Conservation (phyloP, 2,329 filamentous ascomycete species). For the Ophiognomonia clavigignenti-juglandacearum region DNA sequence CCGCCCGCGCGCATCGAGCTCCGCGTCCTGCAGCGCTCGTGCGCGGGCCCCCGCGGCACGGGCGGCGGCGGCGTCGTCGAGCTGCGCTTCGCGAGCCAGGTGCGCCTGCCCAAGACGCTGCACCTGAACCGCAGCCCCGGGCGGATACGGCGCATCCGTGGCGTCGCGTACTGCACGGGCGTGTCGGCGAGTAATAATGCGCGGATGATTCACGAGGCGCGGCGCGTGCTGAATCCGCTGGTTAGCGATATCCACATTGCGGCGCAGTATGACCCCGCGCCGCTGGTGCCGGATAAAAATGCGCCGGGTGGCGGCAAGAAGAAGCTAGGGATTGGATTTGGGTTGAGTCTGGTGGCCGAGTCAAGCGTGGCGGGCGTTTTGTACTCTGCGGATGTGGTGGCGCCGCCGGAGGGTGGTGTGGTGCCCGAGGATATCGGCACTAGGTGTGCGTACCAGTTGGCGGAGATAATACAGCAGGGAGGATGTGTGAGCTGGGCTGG, state of each 20-base stretch:
- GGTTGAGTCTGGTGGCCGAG: slow-evolving; percentile 85
- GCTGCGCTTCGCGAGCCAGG: slow-evolving; percentile 86
- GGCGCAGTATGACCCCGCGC: slow-evolving; percentile 67
- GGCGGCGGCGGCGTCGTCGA: slow-evolving; percentile 92
- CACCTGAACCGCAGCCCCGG: slow-evolving; percentile 80
- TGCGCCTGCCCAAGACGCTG: slow-evolving; percentile 88
- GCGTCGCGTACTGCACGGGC: slow-evolving; percentile 89
- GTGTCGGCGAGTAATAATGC: slow-evolving; percentile 91
- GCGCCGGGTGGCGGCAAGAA: slow-evolving; percentile 43
- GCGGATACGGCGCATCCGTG: slow-evolving; percentile 80
- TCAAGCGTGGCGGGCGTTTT: slow-evolving; percentile 75
- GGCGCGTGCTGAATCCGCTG: slow-evolving; percentile 81
- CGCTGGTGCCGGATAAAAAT: slow-evolving; percentile 50
- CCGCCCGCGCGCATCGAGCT: slow-evolving; percentile 75
- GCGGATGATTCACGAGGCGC: slow-evolving; percentile 86
- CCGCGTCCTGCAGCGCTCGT: slow-evolving; percentile 73
- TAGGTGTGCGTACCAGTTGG: slow-evolving; percentile 79
- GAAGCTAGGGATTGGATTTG: slow-evolving; percentile 83
- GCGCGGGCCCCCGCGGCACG: slow-evolving; percentile 66
- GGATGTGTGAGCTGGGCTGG: slow-evolving; percentile 75
- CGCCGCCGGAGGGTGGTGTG: slow-evolving; percentile 71
- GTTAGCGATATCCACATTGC: slow-evolving; percentile 89
- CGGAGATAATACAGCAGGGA: slow-evolving; percentile 77
- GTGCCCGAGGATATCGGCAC: slow-evolving; percentile 88
- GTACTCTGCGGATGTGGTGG: slow-evolving; percentile 79